Percentiles rank a stretch among this genome's conserved stretches.
Evolutionary conservation across 129 eudicot genomes (phyloP).

Genomic region (Mikania micrantha): DNA sequence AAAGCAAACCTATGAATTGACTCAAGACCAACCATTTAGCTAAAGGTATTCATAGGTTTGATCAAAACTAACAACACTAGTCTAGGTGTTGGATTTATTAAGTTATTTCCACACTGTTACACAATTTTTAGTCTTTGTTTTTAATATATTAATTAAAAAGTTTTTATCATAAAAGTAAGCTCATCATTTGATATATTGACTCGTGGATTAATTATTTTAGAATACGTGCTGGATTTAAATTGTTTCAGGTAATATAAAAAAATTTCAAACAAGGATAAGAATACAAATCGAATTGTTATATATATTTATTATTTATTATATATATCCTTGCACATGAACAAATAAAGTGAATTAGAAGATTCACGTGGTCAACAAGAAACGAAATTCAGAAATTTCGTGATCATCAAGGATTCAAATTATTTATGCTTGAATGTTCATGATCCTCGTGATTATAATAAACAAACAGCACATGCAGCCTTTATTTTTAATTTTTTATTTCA

Average conservation of each 20-base stretch:
- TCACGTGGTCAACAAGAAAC: conserved; percentile 26
- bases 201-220: background rate
- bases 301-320: background rate
- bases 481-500: background rate
- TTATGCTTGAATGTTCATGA: conserved; percentile 14
- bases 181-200: background rate
- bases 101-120: too few relatives aligned
- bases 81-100: too few relatives aligned
- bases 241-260: background rate
- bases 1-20: too few relatives aligned
- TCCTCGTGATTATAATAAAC: conserved; percentile 11
- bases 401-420: conserved; percentile 3
- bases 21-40: too few relatives aligned
- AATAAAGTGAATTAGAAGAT: conserved; percentile 5
- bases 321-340: background rate
- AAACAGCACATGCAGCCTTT: background rate
- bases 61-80: too few relatives aligned
- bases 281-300: background rate
- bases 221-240: conserved; percentile 4
- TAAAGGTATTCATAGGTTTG: too few relatives aligned
- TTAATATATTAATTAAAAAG: background rate
- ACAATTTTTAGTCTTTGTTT: too few relatives aligned
- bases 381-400: conserved; percentile 10
- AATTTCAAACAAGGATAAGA: conserved; percentile 8
- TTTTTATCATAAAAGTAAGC: background rate